phyloP scores from a whole-genome alignment of 345 rosid genomes.

The Ceriops tagal region DNA sequence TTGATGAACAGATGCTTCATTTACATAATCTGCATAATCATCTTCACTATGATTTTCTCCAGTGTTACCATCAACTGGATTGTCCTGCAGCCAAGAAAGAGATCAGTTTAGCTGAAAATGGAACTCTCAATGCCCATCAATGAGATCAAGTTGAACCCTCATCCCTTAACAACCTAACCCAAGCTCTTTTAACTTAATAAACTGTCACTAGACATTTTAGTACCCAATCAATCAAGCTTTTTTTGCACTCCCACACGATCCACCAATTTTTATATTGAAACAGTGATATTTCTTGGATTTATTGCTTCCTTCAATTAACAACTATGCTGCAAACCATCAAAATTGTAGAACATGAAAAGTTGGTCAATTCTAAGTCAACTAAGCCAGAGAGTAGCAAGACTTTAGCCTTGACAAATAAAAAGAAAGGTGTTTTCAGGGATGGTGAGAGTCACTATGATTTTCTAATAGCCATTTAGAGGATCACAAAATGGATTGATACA shows the following conservation, averaged over 20 bases:
- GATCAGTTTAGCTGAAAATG: constrained; percentile 5
- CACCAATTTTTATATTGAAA: background rate
- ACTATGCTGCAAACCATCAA: background rate
- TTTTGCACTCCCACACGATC: background rate
- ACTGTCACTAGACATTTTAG: background rate
- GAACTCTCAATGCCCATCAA: constrained; percentile 14
- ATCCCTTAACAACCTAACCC: background rate
- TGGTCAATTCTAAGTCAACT: background rate
- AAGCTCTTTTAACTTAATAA: background rate
- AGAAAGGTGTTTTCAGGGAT: background rate
- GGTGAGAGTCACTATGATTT: background rate
- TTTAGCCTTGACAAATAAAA: background rate
- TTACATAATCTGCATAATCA: constrained; percentile 49
- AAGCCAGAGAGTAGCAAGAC: constrained; percentile 6
- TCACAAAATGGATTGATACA: background rate
- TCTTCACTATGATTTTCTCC: constrained; percentile 54
- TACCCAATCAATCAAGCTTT: background rate
- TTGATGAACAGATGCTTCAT: constrained; percentile 74
- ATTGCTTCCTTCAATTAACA: background rate
- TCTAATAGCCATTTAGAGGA: background rate
- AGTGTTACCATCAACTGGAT: constrained; percentile 39
- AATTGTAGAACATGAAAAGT: constrained; percentile 5
- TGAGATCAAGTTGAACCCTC: background rate
- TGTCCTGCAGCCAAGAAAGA: constrained; percentile 41
- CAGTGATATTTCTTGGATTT: background rate